Conservation (phyloP, 2,329 filamentous ascomycete species). For the Fusarium nurragi region DNA sequence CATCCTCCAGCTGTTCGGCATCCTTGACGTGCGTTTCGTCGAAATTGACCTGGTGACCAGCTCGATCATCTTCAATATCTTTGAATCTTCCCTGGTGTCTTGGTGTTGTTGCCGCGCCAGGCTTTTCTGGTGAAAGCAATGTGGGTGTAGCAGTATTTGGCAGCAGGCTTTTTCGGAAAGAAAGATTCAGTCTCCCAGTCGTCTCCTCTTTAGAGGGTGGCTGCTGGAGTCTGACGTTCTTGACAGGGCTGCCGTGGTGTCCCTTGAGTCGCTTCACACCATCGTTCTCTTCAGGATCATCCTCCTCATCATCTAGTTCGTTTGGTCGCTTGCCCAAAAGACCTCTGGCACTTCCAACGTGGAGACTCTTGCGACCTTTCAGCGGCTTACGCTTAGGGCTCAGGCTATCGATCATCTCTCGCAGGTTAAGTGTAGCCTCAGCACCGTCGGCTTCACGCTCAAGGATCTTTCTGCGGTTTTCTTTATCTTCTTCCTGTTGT, state of each 20-base stretch:
- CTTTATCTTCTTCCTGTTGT: constrained; percentile 68
- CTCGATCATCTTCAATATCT: constrained; percentile 60
- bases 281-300: constrained; percentile 66
- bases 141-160: constrained; percentile 56
- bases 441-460: constrained; percentile 58
- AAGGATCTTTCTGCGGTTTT: constrained; percentile 66
- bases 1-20: constrained; percentile 55
- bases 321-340: constrained; percentile 77
- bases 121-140: constrained; percentile 60
- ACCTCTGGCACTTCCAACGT: constrained; percentile 77
- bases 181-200: constrained; percentile 66
- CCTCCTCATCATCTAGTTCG: constrained; percentile 72
- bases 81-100: constrained; percentile 65
- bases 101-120: constrained; percentile 62
- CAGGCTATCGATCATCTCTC: constrained; percentile 80
- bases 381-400: constrained; percentile 77
- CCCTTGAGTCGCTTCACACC: constrained; percentile 75
- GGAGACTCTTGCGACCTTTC: constrained; percentile 77
- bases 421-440: constrained; percentile 73
- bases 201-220: constrained; percentile 74
- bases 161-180: constrained; percentile 59
- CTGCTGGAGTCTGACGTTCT: constrained; percentile 75
- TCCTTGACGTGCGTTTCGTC: constrained; percentile 54
- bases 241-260: constrained; percentile 79
- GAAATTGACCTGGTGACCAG: constrained; percentile 56